Evolutionary conservation across 2,329 filamentous ascomycete genomes (phyloP).

Genomic region (Grosmannia penicillata): DNA sequence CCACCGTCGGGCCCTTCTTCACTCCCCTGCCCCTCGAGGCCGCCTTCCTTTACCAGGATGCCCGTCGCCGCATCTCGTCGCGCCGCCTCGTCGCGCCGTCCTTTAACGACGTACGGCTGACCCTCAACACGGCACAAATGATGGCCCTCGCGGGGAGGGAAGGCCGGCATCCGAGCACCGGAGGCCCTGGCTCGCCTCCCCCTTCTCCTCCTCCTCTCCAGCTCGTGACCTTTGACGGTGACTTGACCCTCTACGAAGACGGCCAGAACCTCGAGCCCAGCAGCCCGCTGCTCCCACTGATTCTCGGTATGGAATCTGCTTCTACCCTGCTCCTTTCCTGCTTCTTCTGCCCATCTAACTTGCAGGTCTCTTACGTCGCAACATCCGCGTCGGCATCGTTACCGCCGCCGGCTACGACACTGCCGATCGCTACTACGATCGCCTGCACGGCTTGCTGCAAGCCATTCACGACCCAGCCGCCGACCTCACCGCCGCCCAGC

Average conservation of each 20-base stretch:
- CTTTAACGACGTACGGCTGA: conserved; percentile 89
- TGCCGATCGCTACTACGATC: conserved; percentile 69
- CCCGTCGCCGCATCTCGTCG: conserved; percentile 72
- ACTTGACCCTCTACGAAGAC: conserved; percentile 91
- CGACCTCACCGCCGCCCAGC: conserved; percentile 46
- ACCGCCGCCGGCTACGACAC: conserved; percentile 93
- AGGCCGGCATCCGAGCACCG: background rate
- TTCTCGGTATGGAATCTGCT: conserved; percentile 38
- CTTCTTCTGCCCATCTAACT: too few species aligned
- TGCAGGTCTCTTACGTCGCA: conserved; percentile 54
- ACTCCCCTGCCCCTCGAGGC: conserved; percentile 75
- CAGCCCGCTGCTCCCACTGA: conserved; percentile 60
- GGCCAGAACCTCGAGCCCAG: conserved; percentile 61
- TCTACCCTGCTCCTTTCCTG: too few species aligned
- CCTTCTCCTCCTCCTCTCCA: too few species aligned
- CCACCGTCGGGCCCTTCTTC: conserved; percentile 86
- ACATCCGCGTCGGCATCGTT: conserved; percentile 83
- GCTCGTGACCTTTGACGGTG: conserved; percentile 91
- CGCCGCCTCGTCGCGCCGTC: conserved; percentile 88
- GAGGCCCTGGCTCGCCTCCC: too few species aligned
- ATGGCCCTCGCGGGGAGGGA: conserved; percentile 59
- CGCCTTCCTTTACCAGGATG: conserved; percentile 84
- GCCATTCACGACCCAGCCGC: conserved; percentile 43
- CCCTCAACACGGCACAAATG: conserved; percentile 87
- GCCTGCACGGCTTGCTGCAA: conserved; percentile 75